These are phyloP conservation scores for Melaleuca quinquenervia DNA, from an alignment of 345 rosid species.

Conservation along the genomic window DNA sequence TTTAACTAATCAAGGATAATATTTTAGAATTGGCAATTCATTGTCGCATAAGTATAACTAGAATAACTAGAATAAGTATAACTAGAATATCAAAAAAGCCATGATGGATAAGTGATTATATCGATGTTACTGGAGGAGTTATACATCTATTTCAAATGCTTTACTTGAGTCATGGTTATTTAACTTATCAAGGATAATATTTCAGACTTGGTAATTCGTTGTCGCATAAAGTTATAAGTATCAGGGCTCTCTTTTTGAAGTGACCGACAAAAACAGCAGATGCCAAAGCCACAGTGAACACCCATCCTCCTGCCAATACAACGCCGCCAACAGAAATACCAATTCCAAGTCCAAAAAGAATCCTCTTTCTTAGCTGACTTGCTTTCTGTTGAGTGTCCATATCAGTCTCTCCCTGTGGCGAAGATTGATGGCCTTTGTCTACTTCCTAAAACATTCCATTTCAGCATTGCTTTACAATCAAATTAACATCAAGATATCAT, in stretches of 20 bases:
- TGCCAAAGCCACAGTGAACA: slow-evolving; percentile 50
- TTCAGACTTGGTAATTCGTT: background rate
- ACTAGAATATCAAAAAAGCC: background rate
- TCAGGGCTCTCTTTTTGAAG: background rate
- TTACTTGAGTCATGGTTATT: background rate
- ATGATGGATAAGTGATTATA: background rate
- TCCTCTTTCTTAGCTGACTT: slow-evolving; percentile 52
- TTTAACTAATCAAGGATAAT: background rate
- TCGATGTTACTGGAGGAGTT: background rate
- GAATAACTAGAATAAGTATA: too few relatives aligned
- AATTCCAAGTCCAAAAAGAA: slow-evolving; percentile 71
- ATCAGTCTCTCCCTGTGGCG: slow-evolving; percentile 15
- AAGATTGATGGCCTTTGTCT: slow-evolving; percentile 18
- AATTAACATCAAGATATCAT: background rate
- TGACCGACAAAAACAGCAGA: slow-evolving; percentile 56
- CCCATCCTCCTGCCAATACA: slow-evolving; percentile 88
- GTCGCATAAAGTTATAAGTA: background rate
- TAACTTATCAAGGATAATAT: background rate
- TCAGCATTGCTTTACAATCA: slow-evolving; percentile 4
- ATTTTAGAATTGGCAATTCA: background rate
- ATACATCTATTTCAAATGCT: background rate
- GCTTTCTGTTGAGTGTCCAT: slow-evolving; percentile 30
- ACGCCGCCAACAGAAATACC: slow-evolving; percentile 65
- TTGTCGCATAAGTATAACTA: too few relatives aligned
- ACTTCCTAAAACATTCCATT: slow-evolving; percentile 32